Percentiles rank a stretch among this genome's conserved stretches.
phyloP scores from a whole-genome alignment of 2,329 filamentous ascomycete species.

The Diaporthe citrichinensis region DNA sequence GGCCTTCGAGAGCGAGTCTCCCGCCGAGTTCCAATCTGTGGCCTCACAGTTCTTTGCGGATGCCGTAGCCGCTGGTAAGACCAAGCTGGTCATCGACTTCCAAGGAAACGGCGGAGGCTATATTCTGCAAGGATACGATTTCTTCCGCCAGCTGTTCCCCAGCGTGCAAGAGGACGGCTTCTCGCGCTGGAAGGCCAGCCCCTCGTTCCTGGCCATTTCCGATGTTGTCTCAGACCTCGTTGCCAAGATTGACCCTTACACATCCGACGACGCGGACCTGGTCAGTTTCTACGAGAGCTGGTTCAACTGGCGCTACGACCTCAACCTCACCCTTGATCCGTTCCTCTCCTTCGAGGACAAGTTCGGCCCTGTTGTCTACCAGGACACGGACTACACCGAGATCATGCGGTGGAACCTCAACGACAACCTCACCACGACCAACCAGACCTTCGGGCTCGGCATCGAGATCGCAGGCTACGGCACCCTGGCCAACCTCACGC shows the following conservation, averaged over 20 bases:
- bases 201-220: slow-evolving; percentile 60
- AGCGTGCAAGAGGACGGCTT: slow-evolving; percentile 57
- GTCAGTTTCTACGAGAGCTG: slow-evolving; percentile 62
- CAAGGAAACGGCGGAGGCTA: slow-evolving; percentile 71
- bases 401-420: slow-evolving; percentile 66
- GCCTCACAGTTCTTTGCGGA: slow-evolving; percentile 53
- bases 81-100: slow-evolving; percentile 72
- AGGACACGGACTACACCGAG: slow-evolving; percentile 68
- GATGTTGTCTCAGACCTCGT: slow-evolving; percentile 59
- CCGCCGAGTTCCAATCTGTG: slow-evolving; percentile 53
- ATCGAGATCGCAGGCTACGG: slow-evolving; percentile 66
- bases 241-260: slow-evolving; percentile 61
- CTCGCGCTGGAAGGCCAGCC: slow-evolving; percentile 59
- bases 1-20: slow-evolving; percentile 46
- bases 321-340: slow-evolving; percentile 62
- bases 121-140: slow-evolving; percentile 72
- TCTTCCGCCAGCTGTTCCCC: slow-evolving; percentile 71
- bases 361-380: slow-evolving; percentile 56
- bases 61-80: slow-evolving; percentile 64
- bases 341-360: slow-evolving; percentile 65
- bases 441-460: slow-evolving; percentile 57
- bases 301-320: slow-evolving; percentile 66
- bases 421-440: slow-evolving; percentile 57
- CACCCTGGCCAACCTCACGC: slow-evolving; percentile 60
- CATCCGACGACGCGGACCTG: slow-evolving; percentile 52